phyloP scores from a whole-genome alignment of 495 filamentous ascomycete species.

The Aspergillus baeticus region DNA sequence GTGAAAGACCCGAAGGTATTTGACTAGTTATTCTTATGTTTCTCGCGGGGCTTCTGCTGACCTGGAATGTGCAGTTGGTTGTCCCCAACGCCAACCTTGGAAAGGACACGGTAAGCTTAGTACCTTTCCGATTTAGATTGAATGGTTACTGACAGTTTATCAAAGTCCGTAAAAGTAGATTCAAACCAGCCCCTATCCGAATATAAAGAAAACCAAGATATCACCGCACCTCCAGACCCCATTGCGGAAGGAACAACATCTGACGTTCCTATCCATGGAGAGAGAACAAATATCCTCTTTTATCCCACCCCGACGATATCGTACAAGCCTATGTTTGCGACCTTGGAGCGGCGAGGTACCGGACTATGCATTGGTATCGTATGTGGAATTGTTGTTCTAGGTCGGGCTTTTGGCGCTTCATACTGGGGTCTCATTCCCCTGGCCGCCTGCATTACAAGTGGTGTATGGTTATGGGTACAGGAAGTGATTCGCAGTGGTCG shows the following conservation, averaged over 20 bases:
- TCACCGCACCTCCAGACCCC: slow-evolving; percentile 89
- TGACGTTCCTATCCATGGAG: slow-evolving; percentile 92
- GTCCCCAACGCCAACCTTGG: slow-evolving; percentile 86
- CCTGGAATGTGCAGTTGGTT: slow-evolving; percentile 56
- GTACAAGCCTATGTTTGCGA: slow-evolving; percentile 80
- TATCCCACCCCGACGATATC: slow-evolving; percentile 87
- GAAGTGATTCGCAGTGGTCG: slow-evolving; percentile 78
- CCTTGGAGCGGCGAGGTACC: slow-evolving; percentile 69
- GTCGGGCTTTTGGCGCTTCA: slow-evolving; percentile 74
- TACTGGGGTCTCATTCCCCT: slow-evolving; percentile 75
- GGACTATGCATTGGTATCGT: slow-evolving; percentile 67
- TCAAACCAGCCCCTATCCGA: slow-evolving; percentile 62
- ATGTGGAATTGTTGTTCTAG: slow-evolving; percentile 70
- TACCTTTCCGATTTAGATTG: not conserved
- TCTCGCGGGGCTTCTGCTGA: slow-evolving; percentile 1
- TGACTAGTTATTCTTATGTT: slow-evolving; percentile 10
- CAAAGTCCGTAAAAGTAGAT: slow-evolving; percentile 58
- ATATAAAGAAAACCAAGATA: slow-evolving; percentile 81
- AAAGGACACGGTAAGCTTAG: slow-evolving; percentile 59
- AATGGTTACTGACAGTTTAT: slow-evolving; percentile 21
- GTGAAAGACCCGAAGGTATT: slow-evolving; percentile 71
- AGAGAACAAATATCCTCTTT: slow-evolving; percentile 94
- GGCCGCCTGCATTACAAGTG: slow-evolving; percentile 64
- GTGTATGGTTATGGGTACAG: slow-evolving; percentile 84
- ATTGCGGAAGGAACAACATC: slow-evolving; percentile 74